Conservation (phyloP, 2,329 filamentous ascomycete genomes). For the Rhynchosporium graminicola region DNA sequence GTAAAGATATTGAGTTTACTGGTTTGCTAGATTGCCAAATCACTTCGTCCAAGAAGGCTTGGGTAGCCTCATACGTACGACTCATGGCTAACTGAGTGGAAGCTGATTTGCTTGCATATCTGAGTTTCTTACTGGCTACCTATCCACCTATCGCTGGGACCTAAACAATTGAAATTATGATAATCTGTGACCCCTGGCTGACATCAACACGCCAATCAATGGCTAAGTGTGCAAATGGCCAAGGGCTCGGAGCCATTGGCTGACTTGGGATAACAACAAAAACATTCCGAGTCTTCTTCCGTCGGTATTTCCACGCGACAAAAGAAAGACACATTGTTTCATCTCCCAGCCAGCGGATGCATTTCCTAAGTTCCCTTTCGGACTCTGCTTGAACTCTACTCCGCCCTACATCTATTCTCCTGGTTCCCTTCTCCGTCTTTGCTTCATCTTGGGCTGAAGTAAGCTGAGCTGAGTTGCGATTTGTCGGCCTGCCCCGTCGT, state of each 20-base stretch:
- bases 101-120: not conserved
- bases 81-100: too few species aligned
- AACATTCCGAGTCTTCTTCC: constrained; percentile 1
- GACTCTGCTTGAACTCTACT: not conserved
- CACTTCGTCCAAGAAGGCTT: too few species aligned
- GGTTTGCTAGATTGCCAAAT: too few species aligned
- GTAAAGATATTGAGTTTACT: too few species aligned
- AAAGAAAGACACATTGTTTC: constrained; percentile 18
- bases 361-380: not conserved
- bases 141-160: constrained; percentile 3
- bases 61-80: too few species aligned
- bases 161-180: not conserved
- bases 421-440: not conserved
- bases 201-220: constrained; percentile 2
- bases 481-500: constrained; percentile 19
- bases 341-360: constrained; percentile 5
- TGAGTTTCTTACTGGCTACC: not conserved
- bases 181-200: constrained; percentile 10
- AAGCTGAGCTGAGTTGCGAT: constrained; percentile 2
- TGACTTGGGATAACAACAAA: constrained; percentile 28
- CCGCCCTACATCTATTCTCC: not conserved
- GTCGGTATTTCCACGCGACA: constrained; percentile 7
- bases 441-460: not conserved
- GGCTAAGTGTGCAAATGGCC: not conserved
- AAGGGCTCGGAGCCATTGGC: constrained; percentile 24